Evolutionary conservation across 2,329 filamentous ascomycete species (phyloP).

Genomic region (Salinomyces thailandicus): DNA sequence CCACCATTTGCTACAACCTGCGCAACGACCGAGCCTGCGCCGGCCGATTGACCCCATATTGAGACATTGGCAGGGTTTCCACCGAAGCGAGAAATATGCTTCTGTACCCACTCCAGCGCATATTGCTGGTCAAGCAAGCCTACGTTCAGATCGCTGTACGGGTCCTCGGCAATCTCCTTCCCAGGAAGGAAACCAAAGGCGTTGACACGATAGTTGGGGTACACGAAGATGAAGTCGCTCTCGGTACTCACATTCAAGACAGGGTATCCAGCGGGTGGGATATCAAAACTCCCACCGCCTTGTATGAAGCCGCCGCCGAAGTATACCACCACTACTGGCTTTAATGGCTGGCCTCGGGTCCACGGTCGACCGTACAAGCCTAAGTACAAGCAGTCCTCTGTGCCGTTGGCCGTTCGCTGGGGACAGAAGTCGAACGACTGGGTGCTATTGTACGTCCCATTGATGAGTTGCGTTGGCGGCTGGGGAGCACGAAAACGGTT

Average conservation of each 20-base stretch:
- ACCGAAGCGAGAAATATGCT: constrained; percentile 27
- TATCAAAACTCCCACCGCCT: constrained; percentile 44
- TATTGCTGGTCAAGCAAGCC: constrained; percentile 29
- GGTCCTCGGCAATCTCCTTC: constrained; percentile 23
- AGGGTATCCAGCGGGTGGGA: constrained; percentile 49
- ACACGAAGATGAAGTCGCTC: constrained; percentile 44
- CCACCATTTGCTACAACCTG: constrained; percentile 46
- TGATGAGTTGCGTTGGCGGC: constrained; percentile 39
- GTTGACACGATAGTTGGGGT: constrained; percentile 42
- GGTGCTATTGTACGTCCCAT: constrained; percentile 45
- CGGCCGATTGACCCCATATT: constrained; percentile 26
- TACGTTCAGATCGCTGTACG: constrained; percentile 19
- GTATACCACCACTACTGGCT: constrained; percentile 51
- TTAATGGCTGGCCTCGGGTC: constrained; percentile 32
- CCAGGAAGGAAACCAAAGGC: constrained; percentile 33
- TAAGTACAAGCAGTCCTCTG: constrained; percentile 35
- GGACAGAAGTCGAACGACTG: constrained; percentile 29
- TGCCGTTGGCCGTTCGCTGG: constrained; percentile 13
- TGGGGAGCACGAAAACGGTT: constrained; percentile 54
- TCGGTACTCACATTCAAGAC: constrained; percentile 44
- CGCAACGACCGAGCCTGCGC: constrained; percentile 39
- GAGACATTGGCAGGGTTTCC: constrained; percentile 27
- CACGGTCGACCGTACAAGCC: constrained; percentile 51
- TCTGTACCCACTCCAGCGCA: constrained; percentile 28
- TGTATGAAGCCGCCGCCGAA: constrained; percentile 53